A percentile compares a stretch with the other conserved stretches of the same genome.
These are phyloP conservation scores for Aquilaria agallochum DNA, from an alignment of 441 rosid genomes.

Conservation along the genomic window DNA sequence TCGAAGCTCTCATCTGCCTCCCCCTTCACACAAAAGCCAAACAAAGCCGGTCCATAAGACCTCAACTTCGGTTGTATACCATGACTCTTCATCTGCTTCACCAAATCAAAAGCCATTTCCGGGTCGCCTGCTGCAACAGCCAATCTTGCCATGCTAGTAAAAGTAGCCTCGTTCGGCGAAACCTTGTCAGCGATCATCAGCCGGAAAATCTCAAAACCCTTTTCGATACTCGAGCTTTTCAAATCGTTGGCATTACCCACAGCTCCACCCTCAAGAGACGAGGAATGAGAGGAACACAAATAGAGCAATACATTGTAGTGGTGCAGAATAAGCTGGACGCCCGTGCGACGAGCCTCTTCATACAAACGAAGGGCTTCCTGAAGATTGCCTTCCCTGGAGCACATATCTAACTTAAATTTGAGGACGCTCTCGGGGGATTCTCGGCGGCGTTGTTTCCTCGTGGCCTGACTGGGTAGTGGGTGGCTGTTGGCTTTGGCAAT, in stretches of 20 bases:
- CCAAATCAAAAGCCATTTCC: constrained; percentile 84
- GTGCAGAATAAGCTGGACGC: constrained; percentile 40
- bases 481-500: too few relatives aligned
- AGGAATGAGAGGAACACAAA: constrained; percentile 48
- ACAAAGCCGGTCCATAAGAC: constrained; percentile 81
- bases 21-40: constrained; percentile 66
- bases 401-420: constrained; percentile 52
- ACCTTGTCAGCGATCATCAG: constrained; percentile 66
- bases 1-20: constrained; percentile 68
- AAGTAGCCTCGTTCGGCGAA: constrained; percentile 82
- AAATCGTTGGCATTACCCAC: constrained; percentile 18
- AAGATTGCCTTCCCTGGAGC: constrained; percentile 58
- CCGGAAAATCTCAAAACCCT: constrained; percentile 81
- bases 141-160: constrained; percentile 77
- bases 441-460: constrained; percentile 41
- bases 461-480: constrained; percentile 33
- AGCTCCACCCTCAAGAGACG: constrained; percentile 24
- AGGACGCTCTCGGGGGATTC: constrained; percentile 61
- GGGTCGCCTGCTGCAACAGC: constrained; percentile 79
- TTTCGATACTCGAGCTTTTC: constrained; percentile 34
- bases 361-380: constrained; percentile 72
- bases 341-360: constrained; percentile 59
- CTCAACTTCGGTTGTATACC: constrained; percentile 70
- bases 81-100: constrained; percentile 66
- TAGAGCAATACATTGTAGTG: constrained; percentile 76